Base-by-base conservation (phyloP, 345 rosid species). In the Bretschneidera sinensis region DNA sequence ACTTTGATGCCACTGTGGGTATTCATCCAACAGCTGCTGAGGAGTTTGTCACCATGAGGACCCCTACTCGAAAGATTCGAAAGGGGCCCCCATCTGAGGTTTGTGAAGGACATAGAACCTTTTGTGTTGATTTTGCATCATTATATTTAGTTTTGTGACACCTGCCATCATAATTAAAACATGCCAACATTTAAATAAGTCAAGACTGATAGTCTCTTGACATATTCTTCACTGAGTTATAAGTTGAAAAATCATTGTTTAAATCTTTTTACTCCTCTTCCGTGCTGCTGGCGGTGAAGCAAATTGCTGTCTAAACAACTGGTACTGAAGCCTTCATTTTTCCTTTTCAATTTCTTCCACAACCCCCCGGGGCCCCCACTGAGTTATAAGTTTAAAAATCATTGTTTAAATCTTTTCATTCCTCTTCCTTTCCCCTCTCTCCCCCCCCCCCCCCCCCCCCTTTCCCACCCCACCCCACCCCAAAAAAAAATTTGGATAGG, bases 41-140 rank as follows among this genome's bases (percentile, higher is more conserved):
- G 78, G 97, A 92, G 77, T 80, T 92, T 49, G 97, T 92, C 60
- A 92, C 94, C 6, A 83, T 87, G 97, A 85, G 97, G 75, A 80
- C 79, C 45, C 94, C 96, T 60, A 76, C 90, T 59, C 78, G 94
- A 57, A 87, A 87, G 71, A 76, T 85, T 66, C 79, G 96, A 71
- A 74, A 71, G 48, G 63, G 62, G 59, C 69, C 88, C 56, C 60
- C 67, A 33, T 67, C 91, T 25, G 85, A 89, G 97, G 98, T 92
- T 67, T 77, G 83, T 75, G 50, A 43, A 64, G 48, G 61, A 24
- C 54, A n/a, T 23, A 13, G 19, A 55, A 24, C 68, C 31, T 22
- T 63, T 31, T 57, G 54, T 13, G n/a, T 51, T 45, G 17, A 5
- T 22, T n/a, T 21, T 50, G 33, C 15, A 2, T 48, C 4, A 6